Evolutionary conservation across 768 basidiomycete genomes (phyloP), one percentile per base, ranked within the genome.

Genomic region (Amanita brunnescens): DNA sequence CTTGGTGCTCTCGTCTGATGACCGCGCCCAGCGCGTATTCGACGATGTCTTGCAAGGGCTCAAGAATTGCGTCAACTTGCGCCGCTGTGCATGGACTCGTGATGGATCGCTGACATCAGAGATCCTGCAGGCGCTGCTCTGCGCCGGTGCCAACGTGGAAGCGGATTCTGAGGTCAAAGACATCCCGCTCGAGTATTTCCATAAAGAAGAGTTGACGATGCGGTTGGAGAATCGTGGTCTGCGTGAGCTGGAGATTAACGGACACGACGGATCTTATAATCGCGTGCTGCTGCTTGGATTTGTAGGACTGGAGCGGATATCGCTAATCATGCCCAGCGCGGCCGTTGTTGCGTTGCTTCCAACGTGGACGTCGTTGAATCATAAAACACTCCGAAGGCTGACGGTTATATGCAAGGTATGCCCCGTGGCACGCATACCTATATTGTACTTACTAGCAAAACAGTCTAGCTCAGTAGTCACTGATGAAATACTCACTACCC

Each of bases 31-130:
- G 33, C 37, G 65, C 1, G 55, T 78, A 18, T 58, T 71, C 6
- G 61, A 65, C 5, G 55, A 66, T 7, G 79, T 84, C 42, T 47
- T 74, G 5, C 59, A 54, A 43, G 87, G 79, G 0, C 63, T 90
- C 12, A 61, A 63, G 43, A 85, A 88, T 59, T 87, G 86, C 58
- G 59, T 64, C 35, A 79, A 79, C 53, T 72, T 91, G 9, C 68
- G 57, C 39, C 70, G 79, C 5, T 89, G 85, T 59, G 78, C 79
- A 4, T 91, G 87, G 87, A 91, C 89, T 8, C 78, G 88, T 38
- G 84, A 90, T 56, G 85, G 87, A 3, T 81, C 89, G 3, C 65
- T 91, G 18, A 78, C 70, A 35, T 76, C 81, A 4, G 66, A 68
- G 0, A 76, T 87, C 30, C 70, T 91, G 7, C 55, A 68, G n/a